phyloP scores from a whole-genome alignment of 305 asterid species.

The Fraxinus latifolia region DNA sequence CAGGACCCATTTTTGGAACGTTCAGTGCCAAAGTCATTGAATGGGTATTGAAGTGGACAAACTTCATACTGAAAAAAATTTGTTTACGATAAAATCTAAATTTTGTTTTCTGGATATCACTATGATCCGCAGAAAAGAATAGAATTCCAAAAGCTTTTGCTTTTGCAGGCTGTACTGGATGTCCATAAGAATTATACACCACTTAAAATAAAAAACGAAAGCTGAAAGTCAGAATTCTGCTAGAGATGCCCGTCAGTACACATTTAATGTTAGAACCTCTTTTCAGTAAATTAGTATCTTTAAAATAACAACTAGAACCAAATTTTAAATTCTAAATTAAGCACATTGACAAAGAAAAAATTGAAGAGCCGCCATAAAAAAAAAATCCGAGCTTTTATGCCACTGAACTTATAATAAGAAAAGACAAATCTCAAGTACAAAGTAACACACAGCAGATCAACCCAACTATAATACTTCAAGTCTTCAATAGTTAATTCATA shows the following conservation, averaged over 20 bases:
- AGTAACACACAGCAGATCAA: neutral
- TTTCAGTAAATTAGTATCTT: neutral
- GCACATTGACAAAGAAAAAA: neutral
- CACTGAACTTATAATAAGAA: conserved; percentile 5
- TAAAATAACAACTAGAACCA: neutral
- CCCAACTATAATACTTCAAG: conserved; percentile 14
- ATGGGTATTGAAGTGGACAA: neutral
- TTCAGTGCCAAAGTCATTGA: neutral
- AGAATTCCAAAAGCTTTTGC: neutral
- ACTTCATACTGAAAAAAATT: neutral
- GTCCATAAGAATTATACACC: neutral
- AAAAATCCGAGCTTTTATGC: neutral
- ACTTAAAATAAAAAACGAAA: neutral
- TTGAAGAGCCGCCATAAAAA: neutral
- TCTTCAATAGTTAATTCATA: conserved; percentile 14
- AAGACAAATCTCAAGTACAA: conserved; percentile 15
- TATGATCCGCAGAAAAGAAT: neutral
- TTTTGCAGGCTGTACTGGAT: neutral
- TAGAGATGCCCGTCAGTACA: neutral
- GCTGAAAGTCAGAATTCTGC: neutral
- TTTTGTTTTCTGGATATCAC: neutral
- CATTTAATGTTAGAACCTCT: neutral
- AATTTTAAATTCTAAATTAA: neutral
- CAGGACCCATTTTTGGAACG: neutral
- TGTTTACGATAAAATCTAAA: neutral